Evolutionary conservation across 495 filamentous ascomycete species (phyloP), one percentile per base, ranked within the genome.

Genomic region (Bryoglossum gracile): DNA sequence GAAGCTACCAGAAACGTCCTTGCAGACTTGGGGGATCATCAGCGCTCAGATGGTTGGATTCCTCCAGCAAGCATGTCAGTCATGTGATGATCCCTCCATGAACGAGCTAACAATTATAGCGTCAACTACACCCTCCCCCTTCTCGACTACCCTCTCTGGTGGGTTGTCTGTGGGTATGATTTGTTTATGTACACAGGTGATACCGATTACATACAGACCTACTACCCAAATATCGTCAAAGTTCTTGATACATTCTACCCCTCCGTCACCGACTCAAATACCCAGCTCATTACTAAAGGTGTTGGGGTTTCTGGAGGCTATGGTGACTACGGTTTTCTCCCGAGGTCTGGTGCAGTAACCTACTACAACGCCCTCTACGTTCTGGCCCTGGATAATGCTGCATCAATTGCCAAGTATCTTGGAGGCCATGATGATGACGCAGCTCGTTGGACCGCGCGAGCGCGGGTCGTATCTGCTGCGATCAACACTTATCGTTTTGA

Each of bases 331-430:
- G 69, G 66, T n/a, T 74, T 74, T 49, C 57, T 72, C 2, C 53
- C 57, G n/a, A 66, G 69, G n/a, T 63, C 54, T 48, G 69, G 69
- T 9, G 49, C 62, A 17, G 65, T 71, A 2, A 69, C 71, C 0
- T 74, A 74, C 48, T 71, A 71, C 62, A 74, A 69, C 45, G 68
- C 67, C 3, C 57, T 74, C 8, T 74, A 74, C 46, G 65, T 68
- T 21, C 63, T 68, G 11, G 69, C 69, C 3, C 55, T 74, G 4
- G 53, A 59, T 23, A 61, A 60, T 10, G 68, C 68, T n/a, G 66
- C 71, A 1, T 54, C 61, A 8, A 60, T 72, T 8, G 70, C 68
- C 9, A 56, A 55, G 4, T 37, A 56, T 11, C 59, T 65, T 16
- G 53, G 52, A 11, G 25, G 53, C 0, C 45, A 60, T 3, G 36